These are phyloP conservation scores for Spergularia azorica DNA, from an alignment of 179 eudicot genomes.

Conservation along the genomic window DNA sequence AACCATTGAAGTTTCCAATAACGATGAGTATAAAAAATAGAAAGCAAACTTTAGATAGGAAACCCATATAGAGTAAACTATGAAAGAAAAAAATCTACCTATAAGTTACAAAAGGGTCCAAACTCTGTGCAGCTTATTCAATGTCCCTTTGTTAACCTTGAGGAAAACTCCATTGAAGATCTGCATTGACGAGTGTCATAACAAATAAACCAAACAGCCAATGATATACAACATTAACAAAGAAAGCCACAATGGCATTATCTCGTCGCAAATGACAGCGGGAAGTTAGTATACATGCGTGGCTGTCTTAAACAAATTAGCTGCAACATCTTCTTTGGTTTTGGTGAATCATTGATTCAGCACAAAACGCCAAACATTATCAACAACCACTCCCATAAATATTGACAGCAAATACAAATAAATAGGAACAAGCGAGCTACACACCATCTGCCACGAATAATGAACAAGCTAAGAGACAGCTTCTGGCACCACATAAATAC, in stretches of 20 bases:
- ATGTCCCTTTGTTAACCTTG: conserved; percentile 49
- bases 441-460: conserved; percentile 85
- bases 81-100: conserved; percentile 37
- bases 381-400: background rate
- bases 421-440: background rate
- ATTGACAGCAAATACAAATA: background rate
- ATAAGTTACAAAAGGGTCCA: conserved; percentile 51
- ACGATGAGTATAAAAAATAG: background rate
- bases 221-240: background rate
- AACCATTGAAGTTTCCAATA: too few species aligned
- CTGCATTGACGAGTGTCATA: conserved; percentile 17
- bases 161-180: conserved; percentile 52
- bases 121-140: conserved; percentile 55
- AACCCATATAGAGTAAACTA: too few species aligned
- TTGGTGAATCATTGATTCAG: conserved; percentile 78
- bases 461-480: conserved; percentile 79
- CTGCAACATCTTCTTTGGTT: conserved; percentile 54
- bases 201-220: background rate
- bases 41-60: background rate
- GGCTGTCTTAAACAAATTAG: conserved; percentile 63
- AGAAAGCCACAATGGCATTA: conserved; percentile 5
- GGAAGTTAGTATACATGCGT: too few species aligned
- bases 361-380: background rate
- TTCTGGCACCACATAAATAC: conserved; percentile 75
- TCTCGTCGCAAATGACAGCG: background rate